A percentile compares a stretch with the other conserved stretches of the same genome.
Conservation (phyloP, 2,329 filamentous ascomycete species). For the Westerdykella ornata region DNA sequence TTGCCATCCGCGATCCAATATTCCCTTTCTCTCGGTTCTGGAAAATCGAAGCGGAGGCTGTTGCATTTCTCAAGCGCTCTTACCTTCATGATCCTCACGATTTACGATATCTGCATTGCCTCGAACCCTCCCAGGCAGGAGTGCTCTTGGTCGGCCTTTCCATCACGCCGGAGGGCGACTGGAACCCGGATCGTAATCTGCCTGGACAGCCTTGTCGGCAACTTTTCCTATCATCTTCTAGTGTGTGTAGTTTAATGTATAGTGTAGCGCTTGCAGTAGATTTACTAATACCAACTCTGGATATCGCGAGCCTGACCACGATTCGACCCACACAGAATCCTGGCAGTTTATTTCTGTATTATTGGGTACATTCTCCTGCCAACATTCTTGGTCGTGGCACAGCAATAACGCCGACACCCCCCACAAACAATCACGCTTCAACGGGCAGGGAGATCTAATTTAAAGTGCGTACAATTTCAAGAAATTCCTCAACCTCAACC, state of each 20-base stretch:
- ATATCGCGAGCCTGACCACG: no score
- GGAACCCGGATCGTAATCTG: neutral
- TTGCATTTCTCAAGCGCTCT: neutral
- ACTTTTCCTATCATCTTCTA: neutral
- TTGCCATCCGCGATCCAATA: neutral
- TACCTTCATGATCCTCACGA: neutral
- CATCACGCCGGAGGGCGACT: neutral
- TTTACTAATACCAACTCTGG: neutral
- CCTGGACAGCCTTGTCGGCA: neutral
- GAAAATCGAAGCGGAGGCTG: neutral
- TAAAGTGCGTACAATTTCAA: no score
- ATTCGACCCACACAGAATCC: no score
- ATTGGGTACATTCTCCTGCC: no score
- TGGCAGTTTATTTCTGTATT: no score
- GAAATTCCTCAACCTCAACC: no score
- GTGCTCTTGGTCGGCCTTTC: neutral
- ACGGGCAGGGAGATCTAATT: no score
- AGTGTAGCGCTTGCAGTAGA: neutral
- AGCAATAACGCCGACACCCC: no score
- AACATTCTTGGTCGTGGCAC: no score
- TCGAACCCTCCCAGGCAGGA: neutral
- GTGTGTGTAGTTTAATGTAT: neutral
- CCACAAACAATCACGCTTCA: no score
- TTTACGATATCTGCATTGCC: neutral
- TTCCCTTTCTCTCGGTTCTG: neutral